phyloP scores from a whole-genome alignment of 2,329 filamentous ascomycete species.

The Knoxdaviesia capensis region DNA sequence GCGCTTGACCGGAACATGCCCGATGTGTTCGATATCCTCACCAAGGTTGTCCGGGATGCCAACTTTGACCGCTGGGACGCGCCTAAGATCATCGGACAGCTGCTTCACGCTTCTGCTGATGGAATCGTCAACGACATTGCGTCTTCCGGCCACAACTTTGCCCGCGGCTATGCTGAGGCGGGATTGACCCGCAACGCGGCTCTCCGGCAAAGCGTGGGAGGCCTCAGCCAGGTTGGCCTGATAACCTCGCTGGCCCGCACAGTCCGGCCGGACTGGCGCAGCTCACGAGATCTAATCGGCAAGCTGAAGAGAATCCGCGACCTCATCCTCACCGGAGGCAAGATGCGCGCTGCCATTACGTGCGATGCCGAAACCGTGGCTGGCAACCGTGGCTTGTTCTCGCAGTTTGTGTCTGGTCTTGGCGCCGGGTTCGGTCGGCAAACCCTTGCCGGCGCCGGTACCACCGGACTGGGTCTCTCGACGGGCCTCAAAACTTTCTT shows the following conservation, averaged over 20 bases:
- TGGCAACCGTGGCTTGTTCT: conserved; percentile 50
- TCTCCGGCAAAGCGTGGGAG: conserved; percentile 66
- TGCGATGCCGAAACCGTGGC: conserved; percentile 57
- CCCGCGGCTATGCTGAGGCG: conserved; percentile 65
- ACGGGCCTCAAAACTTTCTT: conserved; percentile 56
- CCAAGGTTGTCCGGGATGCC: conserved; percentile 64
- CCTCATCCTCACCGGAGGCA: conserved; percentile 49
- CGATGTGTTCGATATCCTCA: conserved; percentile 74
- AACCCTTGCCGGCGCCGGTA: background rate
- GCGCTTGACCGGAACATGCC: conserved; percentile 79
- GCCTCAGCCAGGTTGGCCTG: conserved; percentile 76
- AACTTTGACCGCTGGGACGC: conserved; percentile 75
- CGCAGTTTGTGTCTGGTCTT: conserved; percentile 39
- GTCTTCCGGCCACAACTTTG: conserved; percentile 73
- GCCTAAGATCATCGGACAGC: conserved; percentile 62
- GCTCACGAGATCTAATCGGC: conserved; percentile 52
- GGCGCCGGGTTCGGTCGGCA: background rate
- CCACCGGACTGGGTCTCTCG: conserved; percentile 2
- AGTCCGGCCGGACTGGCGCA: conserved; percentile 41
- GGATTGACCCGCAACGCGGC: conserved; percentile 52
- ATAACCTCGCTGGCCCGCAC: conserved; percentile 54
- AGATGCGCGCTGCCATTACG: conserved; percentile 63
- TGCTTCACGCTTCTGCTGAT: conserved; percentile 71
- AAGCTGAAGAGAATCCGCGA: conserved; percentile 76
- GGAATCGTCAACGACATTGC: conserved; percentile 85